These are phyloP conservation scores for Aureobasidium sp. DNA, from an alignment of 2,329 filamentous ascomycete species.

Conservation along the genomic window DNA sequence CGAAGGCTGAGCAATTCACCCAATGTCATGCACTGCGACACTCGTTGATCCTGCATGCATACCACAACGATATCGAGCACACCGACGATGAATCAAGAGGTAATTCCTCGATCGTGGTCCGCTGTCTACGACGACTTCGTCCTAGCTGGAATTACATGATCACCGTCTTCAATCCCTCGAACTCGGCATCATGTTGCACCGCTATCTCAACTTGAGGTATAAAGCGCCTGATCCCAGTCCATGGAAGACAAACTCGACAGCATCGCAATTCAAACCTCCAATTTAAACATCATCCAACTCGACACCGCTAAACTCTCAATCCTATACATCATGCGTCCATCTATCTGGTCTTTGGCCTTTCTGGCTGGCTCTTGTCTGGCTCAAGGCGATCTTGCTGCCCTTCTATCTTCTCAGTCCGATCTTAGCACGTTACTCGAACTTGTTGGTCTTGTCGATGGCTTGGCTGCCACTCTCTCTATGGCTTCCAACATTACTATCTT, in stretches of 20 bases:
- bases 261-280: background rate
- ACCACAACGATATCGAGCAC: background rate
- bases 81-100: background rate
- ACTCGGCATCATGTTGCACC: background rate
- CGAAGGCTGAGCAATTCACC: background rate
- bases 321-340: background rate
- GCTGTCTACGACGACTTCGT: background rate
- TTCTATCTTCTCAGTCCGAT: constrained; percentile 29
- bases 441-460: constrained; percentile 29
- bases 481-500: constrained; percentile 41
- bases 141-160: background rate
- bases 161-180: background rate
- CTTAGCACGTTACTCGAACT: constrained; percentile 31
- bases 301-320: background rate
- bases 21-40: background rate
- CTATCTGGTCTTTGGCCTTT: constrained; percentile 5
- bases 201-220: background rate
- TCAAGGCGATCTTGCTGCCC: constrained; percentile 24
- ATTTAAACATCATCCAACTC: background rate
- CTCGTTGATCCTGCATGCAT: constrained; percentile 6
- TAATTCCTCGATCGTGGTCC: background rate
- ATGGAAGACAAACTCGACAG: background rate
- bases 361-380: constrained; percentile 22
- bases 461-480: constrained; percentile 36
- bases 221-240: background rate